Base-by-base conservation (phyloP, 495 filamentous ascomycete genomes). In the Stereocaulon alpinum region DNA sequence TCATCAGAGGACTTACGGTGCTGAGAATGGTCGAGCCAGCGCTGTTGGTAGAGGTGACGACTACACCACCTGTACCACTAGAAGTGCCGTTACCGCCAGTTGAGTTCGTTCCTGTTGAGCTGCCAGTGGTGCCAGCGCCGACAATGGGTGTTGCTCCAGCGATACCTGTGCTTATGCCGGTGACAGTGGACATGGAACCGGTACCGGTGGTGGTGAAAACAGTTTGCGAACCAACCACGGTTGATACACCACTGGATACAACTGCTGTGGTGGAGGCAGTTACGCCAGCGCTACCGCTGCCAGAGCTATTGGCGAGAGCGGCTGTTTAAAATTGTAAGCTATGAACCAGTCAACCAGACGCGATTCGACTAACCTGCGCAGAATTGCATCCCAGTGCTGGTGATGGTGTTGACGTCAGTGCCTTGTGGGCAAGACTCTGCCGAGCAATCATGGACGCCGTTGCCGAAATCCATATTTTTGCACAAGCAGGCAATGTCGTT, bases 371-470 rank as follows among this genome's bases (percentile, higher is more conserved):
- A 15, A 69, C 74, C 32, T 58, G 63, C 52, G 64, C 69, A 62
- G 70, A 59, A 66, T 66, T 1, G 14, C 10, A 22, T 67, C 12
- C 65, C 65, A 7, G 58, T 47, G 12, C 30, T 43, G 60, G 61
- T 67, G 61, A 64, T 62, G 7, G 11, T 6, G 22, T 40, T 32
- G 15, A 49, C 60, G 55, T 66, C 61, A 22, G 57, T 53, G 12
- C 18, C 56, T 3, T 22, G 10, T 15, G 72, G 70, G 76, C 89
- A 94, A 53, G 80, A 77, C 72, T 86, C 70, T 58, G 74, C 70
- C 54, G 87, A 80, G 78, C 89, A 95, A 74, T 95, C 89, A 50
- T 81, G 85, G 60, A 95, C 76, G 67, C 89, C 89, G 67, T 82
- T 86, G 60, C 71, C 69, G 71, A 90, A 94, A 78, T 89, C 66